Base-by-base conservation (phyloP, 176 grass and related monocot species). In the Musa schizocarpa region DNA sequence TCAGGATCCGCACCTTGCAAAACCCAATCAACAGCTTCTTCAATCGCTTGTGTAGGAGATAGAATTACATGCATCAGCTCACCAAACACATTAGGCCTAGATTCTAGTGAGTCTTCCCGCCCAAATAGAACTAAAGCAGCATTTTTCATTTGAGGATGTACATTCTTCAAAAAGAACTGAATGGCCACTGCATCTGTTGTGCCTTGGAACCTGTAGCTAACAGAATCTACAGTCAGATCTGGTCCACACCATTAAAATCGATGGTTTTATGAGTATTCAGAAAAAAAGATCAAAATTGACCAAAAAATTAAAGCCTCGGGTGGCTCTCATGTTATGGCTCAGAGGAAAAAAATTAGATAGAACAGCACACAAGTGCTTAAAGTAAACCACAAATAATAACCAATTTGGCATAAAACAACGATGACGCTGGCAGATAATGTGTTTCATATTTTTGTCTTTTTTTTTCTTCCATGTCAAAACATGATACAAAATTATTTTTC, bases 151-250 rank as follows among this genome's bases (percentile, higher is more conserved):
- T 21, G 61, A 77, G 87, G 77, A 81, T 96, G 78, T 83, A 90
- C 20, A 78, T 92, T 96, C 74, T 96, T 92, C 67, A 96, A 80
- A 82, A 96, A 96, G 52, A 96, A 92, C 62, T 92, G 93, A 56
- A 92, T 75, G 50, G 87, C 87, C 78, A 90, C 63, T 67, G 87
- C 89, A 83, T 96, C 87, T 76, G 93, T 82, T 63, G 87, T 79
- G 25, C 89, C 87, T 78, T 96, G 78, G 62, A 96, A 90, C 93
- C 89, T 96, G 77, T 57, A n/a, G 62, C 62, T 72, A 69, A 48
- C 74, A 4, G 72, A 48, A 27, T 65, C 58, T 81, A 57, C 80
- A 74, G 14, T 70, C 8, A 74, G 2, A 0, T 59, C 49, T 57
- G 51, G 12, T 25, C 53, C 29, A 10, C 12, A 34, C 20, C 50